Evolutionary conservation across 2,329 filamentous ascomycete species (phyloP).

Genomic region (Fusarium tanahbumbuense): DNA sequence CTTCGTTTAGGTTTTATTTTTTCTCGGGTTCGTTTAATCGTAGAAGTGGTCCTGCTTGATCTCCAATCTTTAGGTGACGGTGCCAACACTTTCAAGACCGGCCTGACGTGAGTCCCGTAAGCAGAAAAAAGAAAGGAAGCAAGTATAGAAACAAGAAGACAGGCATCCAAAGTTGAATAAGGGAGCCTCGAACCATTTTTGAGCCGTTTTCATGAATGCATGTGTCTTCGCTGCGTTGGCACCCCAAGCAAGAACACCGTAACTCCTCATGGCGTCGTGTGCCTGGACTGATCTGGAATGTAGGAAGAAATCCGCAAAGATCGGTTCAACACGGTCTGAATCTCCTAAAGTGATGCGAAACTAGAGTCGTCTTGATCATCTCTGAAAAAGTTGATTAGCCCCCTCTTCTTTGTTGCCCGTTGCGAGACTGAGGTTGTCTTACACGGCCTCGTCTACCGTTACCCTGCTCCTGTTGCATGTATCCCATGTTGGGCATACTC

Average conservation of each 20-base stretch:
- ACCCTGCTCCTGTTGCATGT: slow-evolving; percentile 65
- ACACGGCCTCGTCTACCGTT: slow-evolving; percentile 70
- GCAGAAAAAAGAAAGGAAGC: slow-evolving; percentile 37
- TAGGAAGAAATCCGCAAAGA: slow-evolving; percentile 35
- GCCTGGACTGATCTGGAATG: slow-evolving; percentile 36
- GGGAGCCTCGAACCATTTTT: slow-evolving; percentile 21
- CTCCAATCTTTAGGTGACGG: slow-evolving; percentile 33
- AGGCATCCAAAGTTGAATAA: slow-evolving; percentile 41
- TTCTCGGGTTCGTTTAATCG: slow-evolving; percentile 42
- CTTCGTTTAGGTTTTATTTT: slow-evolving; percentile 26
- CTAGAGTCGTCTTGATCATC: slow-evolving; percentile 42
- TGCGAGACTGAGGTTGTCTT: slow-evolving; percentile 50
- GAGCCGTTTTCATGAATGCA: slow-evolving; percentile 28
- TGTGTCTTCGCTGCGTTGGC: slow-evolving; percentile 31
- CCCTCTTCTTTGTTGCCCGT: slow-evolving; percentile 25
- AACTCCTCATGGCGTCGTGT: slow-evolving; percentile 43
- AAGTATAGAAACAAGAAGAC: slow-evolving; percentile 37
- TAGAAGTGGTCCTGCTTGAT: slow-evolving; percentile 39
- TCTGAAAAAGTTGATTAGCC: slow-evolving; percentile 46
- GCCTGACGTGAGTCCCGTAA: slow-evolving; percentile 40
- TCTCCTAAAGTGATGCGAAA: slow-evolving; percentile 18
- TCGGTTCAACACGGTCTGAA: slow-evolving; percentile 32
- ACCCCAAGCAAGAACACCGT: slow-evolving; percentile 35
- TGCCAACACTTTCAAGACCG: slow-evolving; percentile 44
- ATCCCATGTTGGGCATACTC: slow-evolving; percentile 62